Conservation (phyloP, 768 basidiomycete species). For the Trametes cingulata region DNA sequence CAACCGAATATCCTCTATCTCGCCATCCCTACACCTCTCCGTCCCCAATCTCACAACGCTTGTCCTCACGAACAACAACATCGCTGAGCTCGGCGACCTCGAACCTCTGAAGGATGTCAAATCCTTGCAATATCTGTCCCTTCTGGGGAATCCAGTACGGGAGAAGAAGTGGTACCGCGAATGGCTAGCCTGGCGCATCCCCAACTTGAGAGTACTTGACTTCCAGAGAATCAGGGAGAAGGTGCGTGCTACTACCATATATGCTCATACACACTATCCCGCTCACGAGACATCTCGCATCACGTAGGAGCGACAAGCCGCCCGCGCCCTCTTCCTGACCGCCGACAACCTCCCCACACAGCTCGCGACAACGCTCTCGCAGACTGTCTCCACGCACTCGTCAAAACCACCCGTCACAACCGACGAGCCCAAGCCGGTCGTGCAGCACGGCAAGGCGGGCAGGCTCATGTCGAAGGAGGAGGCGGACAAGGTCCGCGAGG, state of each 20-base stretch:
- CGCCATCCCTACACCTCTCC: slow-evolving; percentile 78
- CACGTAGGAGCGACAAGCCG: slow-evolving; percentile 74
- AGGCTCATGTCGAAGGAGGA: slow-evolving; percentile 91
- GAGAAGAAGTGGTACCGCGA: slow-evolving; percentile 97
- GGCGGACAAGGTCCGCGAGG: slow-evolving; percentile 81
- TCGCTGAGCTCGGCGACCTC: slow-evolving; percentile 80
- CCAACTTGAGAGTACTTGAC: slow-evolving; percentile 87
- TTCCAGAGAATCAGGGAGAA: slow-evolving; percentile 94
- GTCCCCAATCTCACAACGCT: slow-evolving; percentile 83
- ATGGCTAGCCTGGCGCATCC: slow-evolving; percentile 90
- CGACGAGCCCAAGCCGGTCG: slow-evolving; percentile 74
- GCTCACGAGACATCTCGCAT: not conserved
- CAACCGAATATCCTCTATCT: slow-evolving; percentile 85
- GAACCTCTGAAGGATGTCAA: slow-evolving; percentile 79
- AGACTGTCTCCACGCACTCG: slow-evolving; percentile 66
- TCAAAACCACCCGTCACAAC: slow-evolving; percentile 64
- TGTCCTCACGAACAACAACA: slow-evolving; percentile 80
- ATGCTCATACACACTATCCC: not conserved
- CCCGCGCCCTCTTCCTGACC: slow-evolving; percentile 77
- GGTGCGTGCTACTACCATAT: slow-evolving; percentile 54
- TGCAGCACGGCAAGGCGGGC: slow-evolving; percentile 67
- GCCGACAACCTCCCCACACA: slow-evolving; percentile 75
- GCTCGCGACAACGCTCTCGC: slow-evolving; percentile 75
- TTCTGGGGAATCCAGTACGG: slow-evolving; percentile 81
- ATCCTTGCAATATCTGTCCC: slow-evolving; percentile 70